Percentiles rank a stretch among this genome's conserved stretches.
phyloP scores from a whole-genome alignment of 2,329 filamentous ascomycete genomes.

The Colletotrichum sp. region DNA sequence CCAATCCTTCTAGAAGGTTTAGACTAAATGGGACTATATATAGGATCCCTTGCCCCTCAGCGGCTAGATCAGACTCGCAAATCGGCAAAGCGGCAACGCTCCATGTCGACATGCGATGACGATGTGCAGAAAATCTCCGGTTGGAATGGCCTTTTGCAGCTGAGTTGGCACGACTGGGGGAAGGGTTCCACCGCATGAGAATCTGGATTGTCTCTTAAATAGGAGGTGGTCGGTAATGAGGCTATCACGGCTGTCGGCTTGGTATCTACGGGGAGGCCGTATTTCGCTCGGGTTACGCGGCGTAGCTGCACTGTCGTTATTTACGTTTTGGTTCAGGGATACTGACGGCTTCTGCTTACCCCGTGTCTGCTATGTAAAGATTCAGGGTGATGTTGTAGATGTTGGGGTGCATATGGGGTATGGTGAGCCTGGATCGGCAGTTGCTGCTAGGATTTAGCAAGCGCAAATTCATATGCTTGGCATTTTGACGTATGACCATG shows the following conservation, averaged over 20 bases:
- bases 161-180: neutral
- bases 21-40: neutral
- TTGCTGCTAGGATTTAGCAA: neutral
- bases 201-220: neutral
- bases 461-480: neutral
- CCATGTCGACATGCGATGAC: neutral
- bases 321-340: rapidly evolving
- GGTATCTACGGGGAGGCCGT: neutral
- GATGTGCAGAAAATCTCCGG: neutral
- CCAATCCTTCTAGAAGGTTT: neutral
- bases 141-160: neutral
- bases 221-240: neutral
- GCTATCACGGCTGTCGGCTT: neutral
- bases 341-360: neutral
- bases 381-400: neutral
- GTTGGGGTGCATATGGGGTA: neutral
- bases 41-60: neutral
- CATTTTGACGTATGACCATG: neutral
- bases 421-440: neutral
- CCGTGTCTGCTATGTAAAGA: neutral
- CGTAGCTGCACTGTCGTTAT: rapidly evolving
- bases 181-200: neutral
- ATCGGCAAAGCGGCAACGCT: neutral
- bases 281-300: neutral
- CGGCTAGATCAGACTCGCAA: neutral